phyloP scores from a whole-genome alignment of 306 rosid species.

The Amphicarpaea edgeworthii region DNA sequence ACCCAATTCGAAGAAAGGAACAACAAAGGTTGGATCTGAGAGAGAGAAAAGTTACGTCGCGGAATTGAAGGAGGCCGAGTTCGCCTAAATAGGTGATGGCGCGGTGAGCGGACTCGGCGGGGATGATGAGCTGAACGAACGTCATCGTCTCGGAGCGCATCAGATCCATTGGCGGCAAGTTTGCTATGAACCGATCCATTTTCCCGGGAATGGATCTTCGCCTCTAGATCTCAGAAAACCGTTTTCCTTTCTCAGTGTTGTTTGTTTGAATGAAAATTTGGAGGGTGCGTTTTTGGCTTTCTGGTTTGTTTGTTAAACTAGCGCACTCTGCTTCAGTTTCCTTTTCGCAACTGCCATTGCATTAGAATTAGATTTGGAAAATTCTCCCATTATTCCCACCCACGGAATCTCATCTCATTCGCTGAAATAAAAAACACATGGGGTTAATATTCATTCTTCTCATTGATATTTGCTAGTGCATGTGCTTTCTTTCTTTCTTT shows the following conservation, averaged over 20 bases:
- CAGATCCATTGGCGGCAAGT: conserved; percentile 87
- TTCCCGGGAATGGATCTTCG: conserved; percentile 51
- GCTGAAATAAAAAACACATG: neutral
- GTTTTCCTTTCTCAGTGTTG: neutral
- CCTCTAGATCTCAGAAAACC: conserved; percentile 59
- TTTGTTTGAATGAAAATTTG: conserved; percentile 37
- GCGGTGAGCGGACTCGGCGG: conserved; percentile 89
- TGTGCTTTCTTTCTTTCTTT: too few relatives aligned
- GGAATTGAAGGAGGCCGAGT: conserved; percentile 87
- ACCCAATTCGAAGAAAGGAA: conserved; percentile 9
- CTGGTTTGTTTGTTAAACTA: conserved; percentile 43
- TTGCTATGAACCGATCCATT: conserved; percentile 68
- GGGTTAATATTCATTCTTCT: neutral
- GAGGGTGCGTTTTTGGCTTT: conserved; percentile 39
- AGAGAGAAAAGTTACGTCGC: conserved; percentile 67
- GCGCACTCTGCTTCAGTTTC: conserved; percentile 45
- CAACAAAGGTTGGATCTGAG: conserved; percentile 45
- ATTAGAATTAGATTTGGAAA: conserved; percentile 43
- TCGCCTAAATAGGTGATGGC: conserved; percentile 83
- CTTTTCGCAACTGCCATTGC: conserved; percentile 51
- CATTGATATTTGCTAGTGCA: neutral
- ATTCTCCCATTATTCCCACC: conserved; percentile 27
- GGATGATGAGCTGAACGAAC: conserved; percentile 87
- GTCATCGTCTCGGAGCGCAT: conserved; percentile 97
- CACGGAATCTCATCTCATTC: neutral